These are phyloP conservation scores for Sequoia sempervirens DNA, from an alignment of 75 land plant species.

Conservation along the genomic window DNA sequence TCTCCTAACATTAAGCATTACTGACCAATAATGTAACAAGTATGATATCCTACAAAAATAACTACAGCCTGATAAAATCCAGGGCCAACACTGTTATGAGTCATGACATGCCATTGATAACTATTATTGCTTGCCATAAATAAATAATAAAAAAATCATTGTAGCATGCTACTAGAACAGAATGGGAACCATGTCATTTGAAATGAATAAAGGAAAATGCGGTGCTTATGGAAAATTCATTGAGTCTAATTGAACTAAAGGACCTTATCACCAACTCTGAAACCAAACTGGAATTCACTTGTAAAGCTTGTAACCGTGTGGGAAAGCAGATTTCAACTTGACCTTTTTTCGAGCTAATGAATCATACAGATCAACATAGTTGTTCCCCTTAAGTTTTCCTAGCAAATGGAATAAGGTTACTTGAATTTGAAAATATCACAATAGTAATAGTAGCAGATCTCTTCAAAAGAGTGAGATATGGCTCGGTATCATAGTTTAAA, in stretches of 20 bases:
- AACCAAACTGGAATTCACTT: not conserved
- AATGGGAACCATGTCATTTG: not conserved
- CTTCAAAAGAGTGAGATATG: not conserved
- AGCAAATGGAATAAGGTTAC: not conserved
- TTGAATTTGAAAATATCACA: not conserved
- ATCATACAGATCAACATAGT: not conserved
- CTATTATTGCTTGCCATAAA: not conserved
- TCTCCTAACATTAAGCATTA: not conserved
- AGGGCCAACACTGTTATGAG: not conserved
- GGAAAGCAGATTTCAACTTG: not conserved
- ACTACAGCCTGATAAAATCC: not conserved
- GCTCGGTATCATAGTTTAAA: not conserved
- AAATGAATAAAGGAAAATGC: not conserved
- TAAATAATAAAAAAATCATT: not conserved
- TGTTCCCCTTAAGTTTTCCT: not conserved
- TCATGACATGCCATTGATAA: not conserved
- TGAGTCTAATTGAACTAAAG: not conserved
- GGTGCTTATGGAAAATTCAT: not conserved
- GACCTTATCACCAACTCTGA: not conserved
- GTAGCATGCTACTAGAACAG: not conserved
- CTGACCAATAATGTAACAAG: no score
- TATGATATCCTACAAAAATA: no score
- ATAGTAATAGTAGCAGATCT: not conserved
- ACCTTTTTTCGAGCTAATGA: not conserved
- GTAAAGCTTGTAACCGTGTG: not conserved